Conservation (phyloP, 1,284 basidiomycete species). For the Tetrapyrgos nigripes region DNA sequence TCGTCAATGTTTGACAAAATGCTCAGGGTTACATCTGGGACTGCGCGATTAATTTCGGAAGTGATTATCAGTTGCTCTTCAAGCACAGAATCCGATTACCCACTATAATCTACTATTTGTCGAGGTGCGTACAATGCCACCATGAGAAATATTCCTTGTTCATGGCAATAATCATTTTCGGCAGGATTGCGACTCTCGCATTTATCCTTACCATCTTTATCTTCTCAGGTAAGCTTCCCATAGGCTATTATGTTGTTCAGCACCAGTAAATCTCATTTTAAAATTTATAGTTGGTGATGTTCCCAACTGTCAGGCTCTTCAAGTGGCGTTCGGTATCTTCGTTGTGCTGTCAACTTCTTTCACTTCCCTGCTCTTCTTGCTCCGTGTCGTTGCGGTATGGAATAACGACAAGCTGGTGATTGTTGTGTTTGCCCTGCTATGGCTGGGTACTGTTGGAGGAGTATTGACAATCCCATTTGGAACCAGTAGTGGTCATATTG, state of each 20-base stretch:
- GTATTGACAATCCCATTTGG: constrained; percentile 6
- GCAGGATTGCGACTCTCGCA: background rate
- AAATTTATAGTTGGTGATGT: background rate
- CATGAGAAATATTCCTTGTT: too few relatives aligned
- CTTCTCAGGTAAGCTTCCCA: background rate
- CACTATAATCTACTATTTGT: background rate
- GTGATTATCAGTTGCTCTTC: background rate
- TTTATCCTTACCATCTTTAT: background rate
- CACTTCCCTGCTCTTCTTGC: background rate
- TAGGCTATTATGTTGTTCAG: too few relatives aligned
- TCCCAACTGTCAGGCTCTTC: background rate
- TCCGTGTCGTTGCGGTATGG: background rate
- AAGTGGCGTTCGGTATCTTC: background rate
- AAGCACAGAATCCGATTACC: background rate
- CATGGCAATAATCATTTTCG: too few relatives aligned
- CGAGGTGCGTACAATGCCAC: too few relatives aligned
- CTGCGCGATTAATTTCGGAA: background rate
- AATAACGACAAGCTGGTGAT: background rate
- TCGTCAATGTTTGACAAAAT: too few relatives aligned
- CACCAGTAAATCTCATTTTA: too few relatives aligned
- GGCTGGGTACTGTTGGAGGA: constrained; percentile 2
- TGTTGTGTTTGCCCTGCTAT: constrained; percentile 1
- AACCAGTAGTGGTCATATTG: constrained; percentile 6
- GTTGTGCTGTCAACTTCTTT: background rate
- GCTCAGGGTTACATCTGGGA: too few relatives aligned